Evolutionary conservation across 176 grass and related monocot species (phyloP).

Genomic region (Oryza nivara): DNA sequence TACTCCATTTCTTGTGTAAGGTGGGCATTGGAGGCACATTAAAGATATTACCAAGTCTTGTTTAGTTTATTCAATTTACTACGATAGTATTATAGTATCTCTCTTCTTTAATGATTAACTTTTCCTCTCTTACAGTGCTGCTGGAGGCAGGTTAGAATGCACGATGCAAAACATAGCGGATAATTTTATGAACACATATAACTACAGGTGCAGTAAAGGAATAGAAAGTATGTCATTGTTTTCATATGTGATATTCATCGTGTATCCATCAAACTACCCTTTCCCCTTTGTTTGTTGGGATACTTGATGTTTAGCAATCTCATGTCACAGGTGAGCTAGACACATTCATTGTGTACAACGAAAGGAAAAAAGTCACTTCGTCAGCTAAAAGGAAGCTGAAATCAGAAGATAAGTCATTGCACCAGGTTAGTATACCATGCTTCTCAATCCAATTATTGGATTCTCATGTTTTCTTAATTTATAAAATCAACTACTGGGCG

Average conservation of each 20-base stretch:
- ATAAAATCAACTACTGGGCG: too few relatives aligned
- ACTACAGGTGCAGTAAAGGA: conserved; percentile 62
- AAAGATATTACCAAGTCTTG: not conserved
- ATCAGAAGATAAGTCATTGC: conserved; percentile 76
- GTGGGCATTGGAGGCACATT: not conserved
- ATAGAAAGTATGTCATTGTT: conserved; percentile 88
- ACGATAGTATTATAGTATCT: not conserved
- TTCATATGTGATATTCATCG: conserved; percentile 36
- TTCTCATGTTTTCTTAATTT: not conserved
- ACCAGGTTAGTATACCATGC: conserved; percentile 63
- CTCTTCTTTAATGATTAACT: conserved; percentile 15
- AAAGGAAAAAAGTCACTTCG: conserved; percentile 95
- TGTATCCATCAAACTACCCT: not conserved
- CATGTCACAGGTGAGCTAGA: conserved; percentile 66
- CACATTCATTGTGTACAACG: conserved; percentile 97
- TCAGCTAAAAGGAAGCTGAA: conserved; percentile 98
- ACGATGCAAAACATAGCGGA: conserved; percentile 99
- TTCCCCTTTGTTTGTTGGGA: conserved; percentile 14
- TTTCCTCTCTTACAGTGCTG: conserved; percentile 55
- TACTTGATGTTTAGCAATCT: conserved; percentile 20
- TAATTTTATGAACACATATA: conserved; percentile 74
- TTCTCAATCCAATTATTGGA: not conserved
- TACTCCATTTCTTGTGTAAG: not conserved
- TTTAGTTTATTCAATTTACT: conserved; percentile 34
- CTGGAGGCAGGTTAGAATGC: conserved; percentile 88